Evolutionary conservation across 1,284 basidiomycete species (phyloP).

Genomic region (Papiliotrema nemorosa): DNA sequence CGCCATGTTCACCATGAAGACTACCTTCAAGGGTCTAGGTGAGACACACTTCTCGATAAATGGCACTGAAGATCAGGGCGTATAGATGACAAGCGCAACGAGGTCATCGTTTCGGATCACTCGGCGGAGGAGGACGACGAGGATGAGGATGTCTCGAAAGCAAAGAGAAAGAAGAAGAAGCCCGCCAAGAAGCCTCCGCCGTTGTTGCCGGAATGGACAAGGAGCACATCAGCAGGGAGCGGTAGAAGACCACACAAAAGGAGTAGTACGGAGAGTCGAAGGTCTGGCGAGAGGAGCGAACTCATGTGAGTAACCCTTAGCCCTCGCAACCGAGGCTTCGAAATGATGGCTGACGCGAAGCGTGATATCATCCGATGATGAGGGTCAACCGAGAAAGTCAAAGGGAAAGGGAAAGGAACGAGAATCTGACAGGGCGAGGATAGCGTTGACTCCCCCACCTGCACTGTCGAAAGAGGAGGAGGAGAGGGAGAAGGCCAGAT

Average conservation of each 20-base stretch:
- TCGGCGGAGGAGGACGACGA: conserved; percentile 10
- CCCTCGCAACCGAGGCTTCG: not conserved
- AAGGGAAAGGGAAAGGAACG: conserved; percentile 2
- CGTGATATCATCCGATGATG: not conserved
- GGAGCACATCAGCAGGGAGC: conserved; percentile 2
- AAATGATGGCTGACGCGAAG: not conserved
- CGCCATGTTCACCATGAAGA: too few species aligned
- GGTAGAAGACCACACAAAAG: conserved; percentile 5
- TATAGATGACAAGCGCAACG: not conserved
- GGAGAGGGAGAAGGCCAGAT: not conserved
- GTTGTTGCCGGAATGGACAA: conserved; percentile 20
- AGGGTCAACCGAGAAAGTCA: not conserved
- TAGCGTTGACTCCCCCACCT: conserved; percentile 35
- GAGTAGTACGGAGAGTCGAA: conserved; percentile 16
- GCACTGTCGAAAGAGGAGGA: conserved; percentile 14
- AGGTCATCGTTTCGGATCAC: not conserved
- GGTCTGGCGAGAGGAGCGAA: not conserved
- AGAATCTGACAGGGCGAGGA: not conserved
- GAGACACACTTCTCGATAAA: too few species aligned
- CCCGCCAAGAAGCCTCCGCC: conserved; percentile 7
- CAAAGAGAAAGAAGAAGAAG: conserved; percentile 13
- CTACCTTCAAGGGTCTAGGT: too few species aligned
- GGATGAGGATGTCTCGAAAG: conserved; percentile 6
- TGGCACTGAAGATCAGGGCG: too few species aligned
- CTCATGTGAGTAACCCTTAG: not conserved